Conservation (phyloP, 179 eudicot species). For the Beta corolliflora region DNA sequence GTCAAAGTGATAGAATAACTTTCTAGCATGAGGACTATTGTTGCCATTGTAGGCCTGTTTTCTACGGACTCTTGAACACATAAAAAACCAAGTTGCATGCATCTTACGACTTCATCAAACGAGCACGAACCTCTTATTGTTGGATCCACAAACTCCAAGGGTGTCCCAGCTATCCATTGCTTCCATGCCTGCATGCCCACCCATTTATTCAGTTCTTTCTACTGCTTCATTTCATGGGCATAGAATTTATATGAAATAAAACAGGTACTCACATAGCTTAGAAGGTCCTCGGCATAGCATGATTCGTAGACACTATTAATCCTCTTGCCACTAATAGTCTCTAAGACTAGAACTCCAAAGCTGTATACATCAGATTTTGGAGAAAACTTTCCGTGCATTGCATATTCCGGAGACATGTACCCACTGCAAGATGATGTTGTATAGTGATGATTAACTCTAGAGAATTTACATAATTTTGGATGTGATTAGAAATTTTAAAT, state of each 20-base stretch:
- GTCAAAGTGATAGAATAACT: conserved; percentile 35
- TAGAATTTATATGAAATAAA: neutral
- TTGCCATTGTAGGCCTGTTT: conserved; percentile 31
- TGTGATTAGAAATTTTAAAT: too few relatives aligned
- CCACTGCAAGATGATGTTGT: neutral
- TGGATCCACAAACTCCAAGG: conserved; percentile 26
- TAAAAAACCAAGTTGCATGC: conserved; percentile 28
- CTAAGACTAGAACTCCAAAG: conserved; percentile 24
- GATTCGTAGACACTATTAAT: neutral
- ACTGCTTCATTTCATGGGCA: too few relatives aligned
- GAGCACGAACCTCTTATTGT: conserved; percentile 28
- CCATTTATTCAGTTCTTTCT: too few relatives aligned
- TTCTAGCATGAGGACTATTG: conserved; percentile 22
- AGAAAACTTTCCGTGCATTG: conserved; percentile 10
- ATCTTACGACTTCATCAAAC: conserved; percentile 14
- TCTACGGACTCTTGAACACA: conserved; percentile 28
- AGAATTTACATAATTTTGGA: neutral
- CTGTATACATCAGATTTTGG: conserved; percentile 23
- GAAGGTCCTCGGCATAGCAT: conserved; percentile 6
- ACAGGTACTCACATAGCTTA: conserved; percentile 12
- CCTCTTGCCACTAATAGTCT: conserved; percentile 21
- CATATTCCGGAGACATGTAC: conserved; percentile 21
- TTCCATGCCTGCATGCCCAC: conserved; percentile 25
- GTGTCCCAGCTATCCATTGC: conserved; percentile 21
- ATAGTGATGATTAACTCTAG: too few relatives aligned